Percentiles rank a stretch among this genome's conserved stretches.
Evolutionary conservation across 805 yeast species (phyloP).

Genomic region (Priceomyces carsonii): DNA sequence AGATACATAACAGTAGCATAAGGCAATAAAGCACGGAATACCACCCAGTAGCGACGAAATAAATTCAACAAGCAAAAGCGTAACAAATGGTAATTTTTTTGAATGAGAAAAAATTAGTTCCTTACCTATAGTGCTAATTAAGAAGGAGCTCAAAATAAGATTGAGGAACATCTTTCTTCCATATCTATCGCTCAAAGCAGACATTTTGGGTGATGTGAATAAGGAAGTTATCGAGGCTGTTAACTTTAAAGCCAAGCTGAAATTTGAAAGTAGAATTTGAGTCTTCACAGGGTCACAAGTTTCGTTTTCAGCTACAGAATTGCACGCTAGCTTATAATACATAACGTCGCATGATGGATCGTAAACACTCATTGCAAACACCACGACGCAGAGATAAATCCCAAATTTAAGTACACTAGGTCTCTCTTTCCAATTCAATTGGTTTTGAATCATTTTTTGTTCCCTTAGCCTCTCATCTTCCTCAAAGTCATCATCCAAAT

Average conservation of each 20-base stretch:
- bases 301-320: conserved; percentile 14
- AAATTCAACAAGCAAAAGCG: conserved; percentile 39
- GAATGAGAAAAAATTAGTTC: conserved; percentile 14
- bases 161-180: conserved; percentile 30
- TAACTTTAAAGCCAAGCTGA: conserved; percentile 48
- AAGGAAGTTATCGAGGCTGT: conserved; percentile 38
- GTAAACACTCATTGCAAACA: conserved; percentile 39
- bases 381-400: conserved; percentile 31
- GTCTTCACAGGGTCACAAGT: conserved; percentile 29
- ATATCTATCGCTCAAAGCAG: conserved; percentile 31
- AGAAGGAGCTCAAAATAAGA: conserved; percentile 12
- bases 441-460: conserved; percentile 18
- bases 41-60: conserved; percentile 61
- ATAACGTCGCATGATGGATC: conserved; percentile 38
- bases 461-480: conserved; percentile 23
- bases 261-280: conserved; percentile 41
- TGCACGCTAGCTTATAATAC: conserved; percentile 28
- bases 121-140: too few relatives aligned
- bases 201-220: conserved; percentile 50
- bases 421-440: conserved; percentile 45
- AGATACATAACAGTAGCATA: conserved; percentile 65
- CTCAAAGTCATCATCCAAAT: conserved; percentile 3
- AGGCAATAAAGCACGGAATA: conserved; percentile 47
- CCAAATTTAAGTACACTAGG: conserved; percentile 54
- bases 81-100: conserved; percentile 25